Evolutionary conservation across 2,329 filamentous ascomycete genomes (phyloP).

Genomic region (Chaetomiaceae sp.): DNA sequence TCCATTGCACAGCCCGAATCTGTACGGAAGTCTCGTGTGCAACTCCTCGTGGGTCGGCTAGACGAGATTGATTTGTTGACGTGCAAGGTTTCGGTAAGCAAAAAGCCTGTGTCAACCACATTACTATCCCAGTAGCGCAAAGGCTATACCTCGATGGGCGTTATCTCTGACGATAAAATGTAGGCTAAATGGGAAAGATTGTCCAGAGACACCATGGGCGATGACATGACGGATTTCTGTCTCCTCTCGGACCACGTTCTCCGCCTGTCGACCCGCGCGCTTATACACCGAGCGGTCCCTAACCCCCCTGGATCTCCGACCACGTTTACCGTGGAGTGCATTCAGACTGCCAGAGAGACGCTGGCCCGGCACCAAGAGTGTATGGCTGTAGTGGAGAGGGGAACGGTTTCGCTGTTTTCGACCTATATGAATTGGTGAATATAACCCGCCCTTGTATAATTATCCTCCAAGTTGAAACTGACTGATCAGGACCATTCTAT

Average conservation of each 20-base stretch:
- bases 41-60: slow-evolving; percentile 10
- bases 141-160: too few relatives aligned
- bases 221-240: slow-evolving; percentile 16
- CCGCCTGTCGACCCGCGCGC: slow-evolving; percentile 34
- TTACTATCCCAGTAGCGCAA: too few relatives aligned
- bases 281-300: slow-evolving; percentile 49
- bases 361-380: slow-evolving; percentile 43
- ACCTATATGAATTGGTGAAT: slow-evolving; percentile 52
- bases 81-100: slow-evolving; percentile 1
- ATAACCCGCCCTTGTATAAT: slow-evolving; percentile 15
- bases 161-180: too few relatives aligned
- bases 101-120: too few relatives aligned
- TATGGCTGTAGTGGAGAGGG: slow-evolving; percentile 38
- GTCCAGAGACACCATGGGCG: neutral
- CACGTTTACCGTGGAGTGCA: slow-evolving; percentile 45
- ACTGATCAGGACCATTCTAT: slow-evolving; percentile 45
- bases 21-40: slow-evolving; percentile 37
- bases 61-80: slow-evolving; percentile 12
- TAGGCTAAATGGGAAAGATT: neutral
- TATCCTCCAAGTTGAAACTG: neutral
- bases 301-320: slow-evolving; percentile 40
- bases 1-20: slow-evolving; percentile 39
- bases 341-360: slow-evolving; percentile 46
- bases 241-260: slow-evolving; percentile 19
- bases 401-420: slow-evolving; percentile 38